Base-by-base conservation (phyloP, 2,329 filamentous ascomycete species). In the Calonectria crousiana region DNA sequence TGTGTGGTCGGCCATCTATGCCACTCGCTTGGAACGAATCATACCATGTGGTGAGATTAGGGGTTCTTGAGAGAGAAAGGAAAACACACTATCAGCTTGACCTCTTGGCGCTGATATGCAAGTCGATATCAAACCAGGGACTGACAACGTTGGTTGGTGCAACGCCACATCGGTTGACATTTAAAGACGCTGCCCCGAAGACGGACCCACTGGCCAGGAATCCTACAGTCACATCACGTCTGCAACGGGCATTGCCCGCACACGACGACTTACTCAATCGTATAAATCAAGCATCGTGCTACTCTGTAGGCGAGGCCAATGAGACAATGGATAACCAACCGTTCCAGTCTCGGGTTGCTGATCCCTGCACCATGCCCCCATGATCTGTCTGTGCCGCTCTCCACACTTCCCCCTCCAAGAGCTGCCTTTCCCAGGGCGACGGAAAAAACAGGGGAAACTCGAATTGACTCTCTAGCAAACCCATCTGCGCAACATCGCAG, bases 401-500 rank as follows among this genome's bases (percentile, higher is more conserved):
- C 56, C 56, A 62, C 34, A 62, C 36, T 62, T 34, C 13, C 56
- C 56, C 56, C n/a, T 34, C 56, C 56, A 62, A 62, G 34, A 62
- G 34, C 14, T 28, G 20, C 6, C 34, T 38, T 38, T 23, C 16
- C 23, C 11, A 23, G 44, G 4, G 41, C 20, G 41, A 9, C 30
- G 10, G 10, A 34, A 34, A 47, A 47, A n/a, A 47, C 13, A n/a
- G 36, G 26, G 16, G 16, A 62, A 62, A 10, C 28, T 23, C 28
- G 34, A 62, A 62, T 62, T 62, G 56, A 13, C 26, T 41, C 34
- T 62, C 34, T 11, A 20, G 56, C n/a, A 60, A 60, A 6, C 8
- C 38, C 8, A 62, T 62, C 23, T 47, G 36, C 23, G 23, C 16
- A 62, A 26, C n/a, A 38, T 14, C 2, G 32, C 32, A 62, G 56